Percentiles rank a stretch among this genome's conserved stretches.
These are phyloP conservation scores for Mucor lusitanicus DNA, from an alignment of 371 early-diverging fungal genomes.

Conservation along the genomic window DNA sequence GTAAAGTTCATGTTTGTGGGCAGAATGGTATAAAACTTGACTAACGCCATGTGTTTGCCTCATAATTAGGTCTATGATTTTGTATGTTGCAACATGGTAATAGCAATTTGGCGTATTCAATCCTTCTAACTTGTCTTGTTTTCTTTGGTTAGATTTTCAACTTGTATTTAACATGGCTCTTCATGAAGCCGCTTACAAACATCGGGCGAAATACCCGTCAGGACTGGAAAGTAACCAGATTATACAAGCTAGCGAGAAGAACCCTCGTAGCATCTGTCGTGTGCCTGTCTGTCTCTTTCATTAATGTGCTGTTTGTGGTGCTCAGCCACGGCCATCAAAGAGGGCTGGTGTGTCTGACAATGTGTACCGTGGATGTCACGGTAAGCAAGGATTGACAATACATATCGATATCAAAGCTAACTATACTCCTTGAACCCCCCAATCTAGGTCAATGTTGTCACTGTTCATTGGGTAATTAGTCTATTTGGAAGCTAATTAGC, in stretches of 20 bases:
- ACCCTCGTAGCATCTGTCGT: constrained; percentile 53
- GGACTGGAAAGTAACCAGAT: constrained; percentile 47
- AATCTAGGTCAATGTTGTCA: constrained; percentile 53
- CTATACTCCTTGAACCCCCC: background rate
- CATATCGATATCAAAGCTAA: background rate
- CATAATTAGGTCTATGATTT: constrained; percentile 37
- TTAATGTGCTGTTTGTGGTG: constrained; percentile 50
- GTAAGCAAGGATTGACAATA: constrained; percentile 19
- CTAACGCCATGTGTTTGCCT: background rate
- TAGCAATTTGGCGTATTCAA: background rate
- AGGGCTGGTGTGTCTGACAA: constrained; percentile 52
- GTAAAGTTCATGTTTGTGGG: constrained; percentile 20
- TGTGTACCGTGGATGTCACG: constrained; percentile 60
- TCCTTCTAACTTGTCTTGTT: background rate
- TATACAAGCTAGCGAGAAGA: constrained; percentile 52
- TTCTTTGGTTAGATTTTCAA: constrained; percentile 37
- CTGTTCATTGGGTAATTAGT: constrained; percentile 58
- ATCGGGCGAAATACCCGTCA: constrained; percentile 40
- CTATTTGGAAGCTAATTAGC: background rate
- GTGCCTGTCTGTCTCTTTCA: constrained; percentile 46
- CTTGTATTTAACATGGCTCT: constrained; percentile 51
- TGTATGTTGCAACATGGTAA: constrained; percentile 23
- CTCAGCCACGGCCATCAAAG: constrained; percentile 51
- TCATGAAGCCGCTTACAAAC: constrained; percentile 47
- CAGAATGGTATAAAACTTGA: background rate